Evolutionary conservation across 2,329 filamentous ascomycete species (phyloP), one percentile per base, ranked within the genome.

Genomic region (Hypoxylon sp.): DNA sequence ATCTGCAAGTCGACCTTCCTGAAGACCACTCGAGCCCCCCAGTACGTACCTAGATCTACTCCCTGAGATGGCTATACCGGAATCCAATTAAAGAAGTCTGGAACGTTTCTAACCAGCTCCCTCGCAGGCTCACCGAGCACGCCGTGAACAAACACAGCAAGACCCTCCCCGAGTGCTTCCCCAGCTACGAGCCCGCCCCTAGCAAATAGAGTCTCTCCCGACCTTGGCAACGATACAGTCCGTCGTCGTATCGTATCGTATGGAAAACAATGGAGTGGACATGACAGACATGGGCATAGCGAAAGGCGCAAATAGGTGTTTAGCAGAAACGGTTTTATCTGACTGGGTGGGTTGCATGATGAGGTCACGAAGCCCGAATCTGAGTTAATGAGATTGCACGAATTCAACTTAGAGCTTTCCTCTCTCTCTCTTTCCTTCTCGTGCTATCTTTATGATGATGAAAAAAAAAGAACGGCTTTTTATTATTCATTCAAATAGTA

Each of bases 1-100:
- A 84, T 89, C 76, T 94, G 92, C 91, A 92, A 90, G 82, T 87
- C 91, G 74, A 92, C 91, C 31, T 94, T 94, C 83, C 86, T 94
- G 74, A 91, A 91, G 84, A 94, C 92, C 37, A 91, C 90, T 68
- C 91, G 91, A 78, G 88, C 86, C 69, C 90, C 90, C 75, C 89
- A 91, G 88, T 90, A 84, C 73, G 87, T 83, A 47, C n/a, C n/a
- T n/a, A n/a, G n/a, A n/a, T 37, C 42, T 48, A 3, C 31, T 51
- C n/a, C 57, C 19, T 9, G n/a, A 63, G 5, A 47, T 13, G 14
- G 19, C n/a, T 19, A 17, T 35, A 24, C 26, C 37, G 37, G 11
- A n/a, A 33, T 46, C 24, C 24, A 14, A 47, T 35, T 14, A 13
- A n/a, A n/a, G 5, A 13, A 26, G 19, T 44, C 3, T 6, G 14